A percentile compares a stretch with the other conserved stretches of the same genome.
These are phyloP conservation scores for Prunus yedoensis DNA, from an alignment of 331 rosid genomes.

Conservation along the genomic window DNA sequence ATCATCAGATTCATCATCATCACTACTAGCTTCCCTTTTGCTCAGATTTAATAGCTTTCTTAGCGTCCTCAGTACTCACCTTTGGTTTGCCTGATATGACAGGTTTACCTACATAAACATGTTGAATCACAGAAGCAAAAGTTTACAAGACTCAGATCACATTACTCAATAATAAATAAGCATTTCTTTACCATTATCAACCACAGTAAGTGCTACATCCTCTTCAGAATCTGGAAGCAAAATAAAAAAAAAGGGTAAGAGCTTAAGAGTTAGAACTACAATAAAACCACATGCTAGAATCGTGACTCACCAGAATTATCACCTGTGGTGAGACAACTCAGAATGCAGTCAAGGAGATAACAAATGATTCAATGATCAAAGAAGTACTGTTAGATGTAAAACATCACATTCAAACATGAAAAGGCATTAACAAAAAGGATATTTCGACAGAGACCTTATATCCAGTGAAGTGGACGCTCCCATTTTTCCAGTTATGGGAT, in stretches of 20 bases:
- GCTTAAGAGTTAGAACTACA: not conserved
- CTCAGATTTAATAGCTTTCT: slow-evolving; percentile 18
- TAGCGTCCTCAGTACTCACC: slow-evolving; percentile 31
- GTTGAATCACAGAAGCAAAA: not conserved
- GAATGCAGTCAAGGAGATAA: slow-evolving; percentile 41
- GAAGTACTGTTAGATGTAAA: slow-evolving; percentile 4
- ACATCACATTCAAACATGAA: slow-evolving; percentile 16
- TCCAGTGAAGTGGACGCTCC: slow-evolving; percentile 69
- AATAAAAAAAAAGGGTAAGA: slow-evolving; percentile 4
- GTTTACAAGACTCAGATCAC: not conserved
- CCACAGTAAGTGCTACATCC: slow-evolving; percentile 22
- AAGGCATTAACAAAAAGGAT: slow-evolving; percentile 47
- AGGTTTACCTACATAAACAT: slow-evolving; percentile 26
- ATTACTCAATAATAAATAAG: not conserved
- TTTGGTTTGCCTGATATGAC: slow-evolving; percentile 18
- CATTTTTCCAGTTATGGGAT: slow-evolving; percentile 72
- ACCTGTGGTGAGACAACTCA: slow-evolving; percentile 27
- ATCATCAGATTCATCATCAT: slow-evolving; percentile 29
- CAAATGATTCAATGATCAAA: not conserved
- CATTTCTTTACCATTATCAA: slow-evolving; percentile 32
- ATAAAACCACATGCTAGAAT: slow-evolving; percentile 6
- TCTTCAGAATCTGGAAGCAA: slow-evolving; percentile 39
- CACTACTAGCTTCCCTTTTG: slow-evolving; percentile 23
- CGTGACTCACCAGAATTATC: slow-evolving; percentile 41
- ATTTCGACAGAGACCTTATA: slow-evolving; percentile 34